These are phyloP conservation scores for Sanguinoderma infundibulare DNA, from an alignment of 1,284 basidiomycete genomes.

Conservation along the genomic window DNA sequence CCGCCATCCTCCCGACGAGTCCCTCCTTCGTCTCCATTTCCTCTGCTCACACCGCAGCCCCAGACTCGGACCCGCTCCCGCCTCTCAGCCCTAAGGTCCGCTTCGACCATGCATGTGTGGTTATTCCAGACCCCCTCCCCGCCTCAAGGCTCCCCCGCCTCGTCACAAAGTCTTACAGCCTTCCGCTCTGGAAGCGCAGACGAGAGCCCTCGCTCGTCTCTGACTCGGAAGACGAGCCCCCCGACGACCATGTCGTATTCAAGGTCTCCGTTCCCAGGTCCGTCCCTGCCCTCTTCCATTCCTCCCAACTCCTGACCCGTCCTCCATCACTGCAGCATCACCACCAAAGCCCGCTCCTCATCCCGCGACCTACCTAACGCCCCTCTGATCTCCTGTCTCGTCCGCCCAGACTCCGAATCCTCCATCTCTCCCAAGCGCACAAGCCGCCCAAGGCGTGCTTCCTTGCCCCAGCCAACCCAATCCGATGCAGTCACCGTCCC, in stretches of 20 bases:
- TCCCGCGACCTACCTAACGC: constrained; percentile 24
- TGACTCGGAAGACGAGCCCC: constrained; percentile 44
- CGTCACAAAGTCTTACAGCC: constrained; percentile 61
- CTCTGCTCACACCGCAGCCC: too few relatives aligned
- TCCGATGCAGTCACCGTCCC: constrained; percentile 50
- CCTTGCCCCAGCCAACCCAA: constrained; percentile 27
- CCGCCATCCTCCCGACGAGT: constrained; percentile 13
- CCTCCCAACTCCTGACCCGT: background rate
- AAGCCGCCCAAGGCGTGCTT: constrained; percentile 27
- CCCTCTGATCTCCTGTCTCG: constrained; percentile 35
- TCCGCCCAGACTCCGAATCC: constrained; percentile 20
- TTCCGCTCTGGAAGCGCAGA: constrained; percentile 60
- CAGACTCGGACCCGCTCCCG: background rate
- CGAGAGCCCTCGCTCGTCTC: constrained; percentile 33
- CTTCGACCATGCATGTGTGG: constrained; percentile 67
- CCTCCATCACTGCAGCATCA: constrained; percentile 22
- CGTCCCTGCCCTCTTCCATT: constrained; percentile 6
- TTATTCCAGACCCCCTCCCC: constrained; percentile 59
- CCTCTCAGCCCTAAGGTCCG: constrained; percentile 41
- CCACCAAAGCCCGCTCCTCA: constrained; percentile 29
- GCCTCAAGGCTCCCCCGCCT: constrained; percentile 50
- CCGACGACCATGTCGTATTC: constrained; percentile 45
- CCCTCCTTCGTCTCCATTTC: constrained; percentile 21
- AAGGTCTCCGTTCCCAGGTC: constrained; percentile 66
- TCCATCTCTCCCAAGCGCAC: constrained; percentile 5